Conservation (phyloP, 257 asterid species). For the Eustoma russellianum region DNA sequence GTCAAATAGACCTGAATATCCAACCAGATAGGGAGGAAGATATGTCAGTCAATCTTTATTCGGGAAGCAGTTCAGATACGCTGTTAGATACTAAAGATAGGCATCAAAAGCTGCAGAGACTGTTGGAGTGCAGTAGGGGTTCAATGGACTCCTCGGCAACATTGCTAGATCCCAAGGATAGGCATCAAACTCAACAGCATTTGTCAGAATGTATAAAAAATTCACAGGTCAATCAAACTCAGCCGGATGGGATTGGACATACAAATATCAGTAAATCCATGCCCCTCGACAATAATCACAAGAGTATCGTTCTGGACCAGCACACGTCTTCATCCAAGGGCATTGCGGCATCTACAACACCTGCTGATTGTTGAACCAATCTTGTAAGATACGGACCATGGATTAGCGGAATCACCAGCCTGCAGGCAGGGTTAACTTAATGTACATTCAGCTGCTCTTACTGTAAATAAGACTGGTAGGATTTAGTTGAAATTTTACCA, state of each 20-base stretch:
- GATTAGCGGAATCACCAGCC: constrained; percentile 1
- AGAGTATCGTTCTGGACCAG: constrained; percentile 5
- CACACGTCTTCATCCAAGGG: constrained; percentile 7
- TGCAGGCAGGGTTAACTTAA: constrained; percentile 3
- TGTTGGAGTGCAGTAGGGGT: constrained; percentile 18
- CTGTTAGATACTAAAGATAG: constrained; percentile 19
- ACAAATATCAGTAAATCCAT: constrained; percentile 9
- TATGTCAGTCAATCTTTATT: constrained; percentile 32
- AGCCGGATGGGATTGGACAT: constrained; percentile 24
- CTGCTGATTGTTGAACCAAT: constrained; percentile 5
- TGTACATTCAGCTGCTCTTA: constrained; percentile 9
- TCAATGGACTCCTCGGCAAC: constrained; percentile 17
- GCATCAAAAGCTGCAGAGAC: constrained; percentile 24
- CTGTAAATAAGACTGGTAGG: constrained; percentile 15
- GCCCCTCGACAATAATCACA: constrained; percentile 5
- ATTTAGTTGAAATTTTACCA: background rate
- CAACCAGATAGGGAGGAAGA: constrained; percentile 87
- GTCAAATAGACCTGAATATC: constrained; percentile 76
- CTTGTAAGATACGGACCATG: background rate
- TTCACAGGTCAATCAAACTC: constrained; percentile 18
- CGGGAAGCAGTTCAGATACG: constrained; percentile 17
- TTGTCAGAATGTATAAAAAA: background rate
- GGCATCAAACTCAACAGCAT: background rate
- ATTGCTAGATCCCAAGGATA: constrained; percentile 20
- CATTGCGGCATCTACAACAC: constrained; percentile 10